Evolutionary conservation across 192 early-diverging fungal species (phyloP), one percentile per base, ranked within the genome.

Genomic region (Linnemannia hyalina): DNA sequence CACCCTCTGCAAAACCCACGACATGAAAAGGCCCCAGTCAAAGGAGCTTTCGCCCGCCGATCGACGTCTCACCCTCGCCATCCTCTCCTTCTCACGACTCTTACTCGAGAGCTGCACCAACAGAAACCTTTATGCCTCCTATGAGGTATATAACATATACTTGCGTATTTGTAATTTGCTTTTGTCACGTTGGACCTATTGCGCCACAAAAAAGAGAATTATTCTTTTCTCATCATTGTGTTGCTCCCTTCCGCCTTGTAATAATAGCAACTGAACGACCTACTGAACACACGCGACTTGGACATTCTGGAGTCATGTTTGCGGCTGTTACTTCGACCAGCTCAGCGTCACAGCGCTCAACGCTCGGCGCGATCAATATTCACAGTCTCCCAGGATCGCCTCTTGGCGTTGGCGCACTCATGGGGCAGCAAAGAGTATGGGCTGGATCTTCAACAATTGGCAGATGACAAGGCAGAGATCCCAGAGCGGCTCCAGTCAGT

Each of bases 41-140:
- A 88, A 78, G 68, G 89, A 90, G 23, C 94, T 98, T 82, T 88
- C 92, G 20, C 41, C 84, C 13, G 74, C 82, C 44, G 91, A 91
- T 36, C 94, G 94, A 76, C 74, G 74, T 44, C 77, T 95, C 35
- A 69, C 95, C 46, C 80, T 96, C 2, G 91, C 94, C 1, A 93
- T 98, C 54, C 80, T 98, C 71, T 75, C 89, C 55, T 95, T 98
- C 68, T 95, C 96, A 54, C 92, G 94, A 26, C 80, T 95, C 23
- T 88, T 99, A 72, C 94, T 98, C 90, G 98, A 99, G 83, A 97
- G 96, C 85, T 97, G 97, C 80, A 97, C 97, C 63, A 99, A 98
- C 82, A 92, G 99, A 60, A 97, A 96, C 77, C 89, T 99, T 36
- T 99, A 99, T 87, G 96, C 93, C 74, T 98, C 97, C 20, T 96